Conservation (phyloP, 139 green algal genomes). For the Spirogloea muscicola region DNA sequence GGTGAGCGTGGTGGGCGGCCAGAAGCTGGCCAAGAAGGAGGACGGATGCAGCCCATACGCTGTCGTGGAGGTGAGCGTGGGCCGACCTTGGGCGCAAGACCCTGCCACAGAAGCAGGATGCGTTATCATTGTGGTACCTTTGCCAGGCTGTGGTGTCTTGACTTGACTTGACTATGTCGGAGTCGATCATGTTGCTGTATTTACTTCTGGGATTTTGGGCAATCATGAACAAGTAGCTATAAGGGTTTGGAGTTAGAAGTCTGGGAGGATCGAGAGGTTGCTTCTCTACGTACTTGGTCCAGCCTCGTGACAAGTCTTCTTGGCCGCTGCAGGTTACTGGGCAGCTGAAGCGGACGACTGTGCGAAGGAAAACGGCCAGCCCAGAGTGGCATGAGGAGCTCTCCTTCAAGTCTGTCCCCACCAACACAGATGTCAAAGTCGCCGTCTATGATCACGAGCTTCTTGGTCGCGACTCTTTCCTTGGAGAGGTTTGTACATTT, state of each 20-base stretch:
- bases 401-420: not conserved
- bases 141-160: too few relatives aligned
- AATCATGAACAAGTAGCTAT: too few relatives aligned
- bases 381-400: not conserved
- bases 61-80: not conserved
- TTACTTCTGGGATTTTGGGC: too few relatives aligned
- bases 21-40: not conserved
- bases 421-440: not conserved
- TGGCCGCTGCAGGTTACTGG: not conserved
- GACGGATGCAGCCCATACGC: not conserved
- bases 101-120: too few relatives aligned
- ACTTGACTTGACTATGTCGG: too few relatives aligned
- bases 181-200: too few relatives aligned
- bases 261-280: too few relatives aligned
- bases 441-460: not conserved
- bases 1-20: not conserved
- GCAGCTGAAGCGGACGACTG: not conserved
- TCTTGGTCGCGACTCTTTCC: not conserved
- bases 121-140: too few relatives aligned
- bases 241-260: too few relatives aligned
- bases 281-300: too few relatives aligned
- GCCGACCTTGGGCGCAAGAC: too few relatives aligned
- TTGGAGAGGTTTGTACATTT: slow-evolving; percentile 1
- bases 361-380: not conserved
- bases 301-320: too few relatives aligned